These are phyloP conservation scores for Penstemon davidsonii DNA, from an alignment of 257 asterid genomes.

Conservation along the genomic window DNA sequence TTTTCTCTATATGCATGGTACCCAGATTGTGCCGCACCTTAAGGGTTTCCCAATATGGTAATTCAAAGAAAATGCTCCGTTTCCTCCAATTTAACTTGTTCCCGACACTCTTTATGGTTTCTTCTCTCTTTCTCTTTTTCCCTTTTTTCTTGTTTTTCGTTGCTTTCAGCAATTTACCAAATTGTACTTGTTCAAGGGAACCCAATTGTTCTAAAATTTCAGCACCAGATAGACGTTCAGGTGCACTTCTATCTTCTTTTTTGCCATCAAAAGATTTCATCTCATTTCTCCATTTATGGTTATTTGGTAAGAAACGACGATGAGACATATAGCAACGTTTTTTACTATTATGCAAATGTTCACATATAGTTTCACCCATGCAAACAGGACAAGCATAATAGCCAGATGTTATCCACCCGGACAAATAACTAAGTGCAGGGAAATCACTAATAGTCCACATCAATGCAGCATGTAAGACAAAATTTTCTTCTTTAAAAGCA, in stretches of 20 bases:
- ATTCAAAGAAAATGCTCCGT: too few relatives aligned
- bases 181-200: neutral
- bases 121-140: neutral
- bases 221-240: neutral
- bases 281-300: conserved; percentile 10
- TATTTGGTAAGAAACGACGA: neutral
- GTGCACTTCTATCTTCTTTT: neutral
- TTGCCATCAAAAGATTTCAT: conserved; percentile 8
- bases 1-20: conserved; percentile 25
- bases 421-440: conserved; percentile 2
- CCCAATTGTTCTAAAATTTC: neutral
- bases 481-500: neutral
- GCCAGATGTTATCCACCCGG: neutral
- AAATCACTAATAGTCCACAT: conserved; percentile 21
- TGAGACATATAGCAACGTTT: conserved; percentile 8
- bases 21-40: conserved; percentile 16
- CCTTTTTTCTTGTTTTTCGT: neutral
- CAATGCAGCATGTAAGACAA: neutral
- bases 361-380: conserved; percentile 1
- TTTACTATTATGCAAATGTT: neutral
- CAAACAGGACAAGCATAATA: conserved; percentile 6
- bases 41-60: too few relatives aligned
- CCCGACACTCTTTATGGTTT: neutral
- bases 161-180: neutral
- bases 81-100: neutral